Percentiles rank a stretch among this genome's conserved stretches.
phyloP scores from a whole-genome alignment of 768 basidiomycete genomes.

The Cystofilobasidium macerans region DNA sequence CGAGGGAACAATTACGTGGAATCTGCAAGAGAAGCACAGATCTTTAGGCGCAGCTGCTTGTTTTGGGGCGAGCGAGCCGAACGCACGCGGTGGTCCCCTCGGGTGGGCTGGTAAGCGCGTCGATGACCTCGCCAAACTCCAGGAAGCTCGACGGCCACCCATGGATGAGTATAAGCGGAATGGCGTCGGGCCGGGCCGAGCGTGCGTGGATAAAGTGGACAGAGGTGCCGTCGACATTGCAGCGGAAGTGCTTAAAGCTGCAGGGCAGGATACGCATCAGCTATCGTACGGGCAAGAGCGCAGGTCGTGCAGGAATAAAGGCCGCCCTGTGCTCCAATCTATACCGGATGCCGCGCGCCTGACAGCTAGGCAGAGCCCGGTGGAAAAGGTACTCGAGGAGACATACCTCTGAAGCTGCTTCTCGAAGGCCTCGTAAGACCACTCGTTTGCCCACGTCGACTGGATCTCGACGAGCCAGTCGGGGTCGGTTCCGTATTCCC shows the following conservation, averaged over 20 bases:
- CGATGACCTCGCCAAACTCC: slow-evolving; percentile 38
- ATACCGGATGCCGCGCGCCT: no score
- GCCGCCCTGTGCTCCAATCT: no score
- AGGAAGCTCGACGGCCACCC: slow-evolving; percentile 41
- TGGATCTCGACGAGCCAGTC: slow-evolving; percentile 8
- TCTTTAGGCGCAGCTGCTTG: not conserved
- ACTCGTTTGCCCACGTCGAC: slow-evolving; percentile 26
- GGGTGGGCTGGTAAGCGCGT: slow-evolving; percentile 33
- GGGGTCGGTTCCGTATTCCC: slow-evolving; percentile 15
- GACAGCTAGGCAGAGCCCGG: no score
- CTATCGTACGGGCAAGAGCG: not conserved
- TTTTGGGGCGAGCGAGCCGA: no score
- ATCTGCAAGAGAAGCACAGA: not conserved
- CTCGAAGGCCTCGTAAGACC: slow-evolving; percentile 28
- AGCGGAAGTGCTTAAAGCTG: slow-evolving; percentile 28
- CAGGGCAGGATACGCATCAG: not conserved
- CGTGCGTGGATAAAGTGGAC: slow-evolving; percentile 32
- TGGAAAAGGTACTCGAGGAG: not conserved
- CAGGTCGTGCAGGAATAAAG: no score
- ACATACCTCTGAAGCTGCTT: slow-evolving; percentile 24
- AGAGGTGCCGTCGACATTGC: slow-evolving; percentile 24
- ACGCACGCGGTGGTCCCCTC: slow-evolving; percentile 9
- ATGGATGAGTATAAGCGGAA: slow-evolving; percentile 32
- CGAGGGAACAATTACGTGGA: slow-evolving; percentile 30
- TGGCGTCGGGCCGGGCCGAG: slow-evolving; percentile 30